Base-by-base conservation (phyloP, 1,284 basidiomycete species). In the Rhodotorula sp. region DNA sequence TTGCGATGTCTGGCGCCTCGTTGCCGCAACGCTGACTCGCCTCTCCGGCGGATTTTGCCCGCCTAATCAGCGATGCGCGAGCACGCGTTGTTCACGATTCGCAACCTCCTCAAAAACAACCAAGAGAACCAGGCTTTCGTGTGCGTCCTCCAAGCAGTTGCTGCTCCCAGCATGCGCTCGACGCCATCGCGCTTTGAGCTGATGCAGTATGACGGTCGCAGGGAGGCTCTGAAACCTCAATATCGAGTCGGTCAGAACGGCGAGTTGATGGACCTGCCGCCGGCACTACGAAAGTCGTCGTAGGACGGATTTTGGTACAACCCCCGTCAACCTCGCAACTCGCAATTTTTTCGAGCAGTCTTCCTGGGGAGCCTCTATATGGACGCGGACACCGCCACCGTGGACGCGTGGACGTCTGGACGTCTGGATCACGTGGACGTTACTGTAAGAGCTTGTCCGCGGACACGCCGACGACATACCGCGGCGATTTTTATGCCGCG, bases 41-140 rank as follows among this genome's bases (percentile, higher is more conserved):
- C 42, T 12, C 53, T 26, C 26, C 29, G 6, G 48, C 49, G 70
- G 62, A 30, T 51, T 29, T 8, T 12, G n/a, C 22, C 29, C n/a
- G 6, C 17, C 7, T 4, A 18, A 18, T 14, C 77, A 94, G 93
- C 91, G 81, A 82, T 96, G 59, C 87, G 91, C 51, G 93, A 95
- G 80, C 91, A 95, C 79, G 91, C 93, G 3, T 86, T 95, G 56
- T 88, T 95, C 74, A 85, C 91, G 18, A 83, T 95, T 29, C 86
- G 87, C 58, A 92, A 91, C 80, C 80, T 95, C 33, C 84, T 95
- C 69, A 84, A 87, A 74, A 83, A 84, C 55, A 95, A 95, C 78
- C 75, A 81, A 24, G 89, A 87, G 70, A 95, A 92, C 77, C 91
- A 95, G 81, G 85, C 84, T 3, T 83, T 91, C 58, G 88, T 96